Conservation (phyloP, 805 yeast genomes). For the Kockiozyma suomiensis region DNA sequence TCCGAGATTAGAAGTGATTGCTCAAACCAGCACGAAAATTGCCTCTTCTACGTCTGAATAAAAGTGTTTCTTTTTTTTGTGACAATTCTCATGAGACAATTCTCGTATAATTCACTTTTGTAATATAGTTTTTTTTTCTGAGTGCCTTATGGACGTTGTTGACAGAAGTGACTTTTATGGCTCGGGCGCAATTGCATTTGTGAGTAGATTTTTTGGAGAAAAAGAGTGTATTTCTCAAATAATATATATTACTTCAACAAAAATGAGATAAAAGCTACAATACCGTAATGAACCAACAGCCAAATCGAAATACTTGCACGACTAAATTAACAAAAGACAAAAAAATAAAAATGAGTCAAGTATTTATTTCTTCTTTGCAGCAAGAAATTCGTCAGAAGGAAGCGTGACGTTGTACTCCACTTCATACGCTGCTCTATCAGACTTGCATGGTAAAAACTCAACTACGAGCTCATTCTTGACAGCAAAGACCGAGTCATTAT, state of each 20-base stretch:
- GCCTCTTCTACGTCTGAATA: not conserved
- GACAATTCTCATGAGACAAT: no score
- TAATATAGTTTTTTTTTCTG: no score
- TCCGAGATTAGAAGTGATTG: not conserved
- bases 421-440: constrained; percentile 28
- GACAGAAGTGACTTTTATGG: no score
- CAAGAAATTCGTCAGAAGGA: constrained; percentile 9
- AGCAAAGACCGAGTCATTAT: constrained; percentile 43
- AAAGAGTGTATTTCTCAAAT: no score
- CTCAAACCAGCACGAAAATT: not conserved
- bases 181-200: no score
- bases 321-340: not conserved
- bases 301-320: not conserved
- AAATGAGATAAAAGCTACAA: no score
- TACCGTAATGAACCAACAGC: not conserved
- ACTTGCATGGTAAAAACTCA: constrained; percentile 35
- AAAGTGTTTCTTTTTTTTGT: no score
- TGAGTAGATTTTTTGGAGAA: no score
- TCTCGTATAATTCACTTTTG: no score
- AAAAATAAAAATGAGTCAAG: not conserved
- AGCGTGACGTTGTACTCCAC: constrained; percentile 8
- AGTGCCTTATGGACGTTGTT: no score
- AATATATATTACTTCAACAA: no score
- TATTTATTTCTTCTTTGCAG: not conserved
- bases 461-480: constrained; percentile 43